Base-by-base conservation (phyloP, 805 yeast species). In the Deakozyma indianensis region DNA sequence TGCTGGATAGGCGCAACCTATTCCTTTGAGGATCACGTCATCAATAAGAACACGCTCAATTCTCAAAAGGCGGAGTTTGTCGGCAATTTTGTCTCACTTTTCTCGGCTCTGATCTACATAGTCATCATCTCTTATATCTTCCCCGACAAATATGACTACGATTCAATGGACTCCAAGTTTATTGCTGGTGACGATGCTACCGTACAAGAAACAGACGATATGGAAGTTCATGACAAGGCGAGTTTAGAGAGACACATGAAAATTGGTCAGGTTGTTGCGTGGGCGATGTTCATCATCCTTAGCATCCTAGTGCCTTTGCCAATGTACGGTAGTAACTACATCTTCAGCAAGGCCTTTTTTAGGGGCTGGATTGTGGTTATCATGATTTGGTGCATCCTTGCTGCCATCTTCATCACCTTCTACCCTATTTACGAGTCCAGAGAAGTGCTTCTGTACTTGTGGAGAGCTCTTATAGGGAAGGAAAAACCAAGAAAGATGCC, bases 301-400 rank as follows among this genome's bases (percentile, higher is more conserved):
- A 64, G 83, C 24, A 71, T 84, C 22, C 58, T 84, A 27, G 83
- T 88, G 87, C 38, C 38, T 11, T n/a, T 32, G 9, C 38, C 38
- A 7, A 32, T 32, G 16, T 32, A 32, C 18, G 38, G 38, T n/a
- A 60, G 79, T 7, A 67, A 70, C 1, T 84, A 84, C 56, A 67
- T 84, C 40, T 84, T 83, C 61, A 74, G 82, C 42, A 77, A 73
- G 58, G 62, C 59, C 42, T 82, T 83, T 64, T 84, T 83, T 62
- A 80, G 86, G 15, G 94, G 94, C 43, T 84, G 94, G 94, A 74
- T 84, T 47, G 74, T 69, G 42, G 90, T 83, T 41, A 75, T 79
- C 50, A 76, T 83, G 43, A 74, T 83, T 48, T 83, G 92, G 92
- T 23, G 38, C 16, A 9, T 32, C 16, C 38, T 32, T 9, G 38